These are phyloP conservation scores for Verbascum thapsus DNA, from an alignment of 257 asterid species.

Conservation along the genomic window DNA sequence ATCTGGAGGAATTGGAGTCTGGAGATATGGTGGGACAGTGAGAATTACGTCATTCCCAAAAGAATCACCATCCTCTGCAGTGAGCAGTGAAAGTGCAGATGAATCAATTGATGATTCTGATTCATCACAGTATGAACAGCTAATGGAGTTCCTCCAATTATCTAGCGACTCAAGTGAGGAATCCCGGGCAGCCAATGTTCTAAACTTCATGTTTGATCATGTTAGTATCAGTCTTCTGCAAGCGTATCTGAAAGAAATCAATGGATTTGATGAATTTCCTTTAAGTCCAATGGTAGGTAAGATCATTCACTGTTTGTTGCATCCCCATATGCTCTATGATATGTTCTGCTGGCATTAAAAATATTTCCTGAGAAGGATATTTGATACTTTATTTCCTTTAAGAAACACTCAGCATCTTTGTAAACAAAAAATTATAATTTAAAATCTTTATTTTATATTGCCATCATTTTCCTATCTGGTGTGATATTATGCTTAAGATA, in stretches of 20 bases:
- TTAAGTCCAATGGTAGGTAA: constrained; percentile 93
- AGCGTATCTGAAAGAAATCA: constrained; percentile 58
- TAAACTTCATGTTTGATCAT: constrained; percentile 70
- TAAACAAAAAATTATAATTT: background rate
- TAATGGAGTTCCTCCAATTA: constrained; percentile 68
- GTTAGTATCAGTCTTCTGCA: constrained; percentile 67
- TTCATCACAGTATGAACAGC: constrained; percentile 71
- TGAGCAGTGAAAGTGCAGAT: constrained; percentile 70
- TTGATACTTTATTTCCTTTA: background rate
- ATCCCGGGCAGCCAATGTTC: constrained; percentile 61
- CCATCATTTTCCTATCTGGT: background rate
- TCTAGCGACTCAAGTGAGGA: constrained; percentile 62
- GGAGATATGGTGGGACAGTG: constrained; percentile 91
- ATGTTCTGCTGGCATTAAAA: background rate
- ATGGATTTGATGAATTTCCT: constrained; percentile 59
- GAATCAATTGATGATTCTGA: constrained; percentile 81
- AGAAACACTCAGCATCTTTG: background rate
- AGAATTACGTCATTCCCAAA: constrained; percentile 67
- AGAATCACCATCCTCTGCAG: constrained; percentile 65
- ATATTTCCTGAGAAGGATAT: constrained; percentile 8
- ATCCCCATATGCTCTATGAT: constrained; percentile 4
- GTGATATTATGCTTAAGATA: background rate
- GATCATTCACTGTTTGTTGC: constrained; percentile 41
- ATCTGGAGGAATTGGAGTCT: constrained; percentile 87
- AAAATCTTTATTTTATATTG: background rate